phyloP scores from a whole-genome alignment of 352 stramenopile genomes.

The Phytophthora multivora region DNA sequence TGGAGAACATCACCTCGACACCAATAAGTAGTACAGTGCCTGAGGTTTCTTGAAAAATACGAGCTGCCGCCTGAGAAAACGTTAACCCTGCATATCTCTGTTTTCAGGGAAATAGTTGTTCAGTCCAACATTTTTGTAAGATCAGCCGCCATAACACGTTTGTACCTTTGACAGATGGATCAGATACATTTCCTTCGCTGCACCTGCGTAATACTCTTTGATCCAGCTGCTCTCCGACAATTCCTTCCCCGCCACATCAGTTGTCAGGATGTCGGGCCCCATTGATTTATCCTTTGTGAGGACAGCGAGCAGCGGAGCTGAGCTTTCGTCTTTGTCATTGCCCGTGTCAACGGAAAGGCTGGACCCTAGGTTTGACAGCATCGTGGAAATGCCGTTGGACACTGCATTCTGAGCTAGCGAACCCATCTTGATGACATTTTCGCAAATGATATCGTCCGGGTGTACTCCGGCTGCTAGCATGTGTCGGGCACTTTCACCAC shows the following conservation, averaged over 20 bases:
- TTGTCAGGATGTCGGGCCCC: slow-evolving; percentile 24
- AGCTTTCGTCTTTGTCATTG: slow-evolving; percentile 10
- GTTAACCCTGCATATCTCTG: slow-evolving; percentile 73
- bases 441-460: slow-evolving; percentile 83
- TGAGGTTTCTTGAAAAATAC: slow-evolving; percentile 70
- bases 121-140: not conserved
- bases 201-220: slow-evolving; percentile 80
- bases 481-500: slow-evolving; percentile 75
- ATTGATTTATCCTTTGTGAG: slow-evolving; percentile 41
- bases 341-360: slow-evolving; percentile 72
- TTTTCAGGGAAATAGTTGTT: not conserved
- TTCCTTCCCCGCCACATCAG: slow-evolving; percentile 20
- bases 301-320: slow-evolving; percentile 15
- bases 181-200: slow-evolving; percentile 86
- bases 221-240: slow-evolving; percentile 46
- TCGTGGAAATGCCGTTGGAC: slow-evolving; percentile 79
- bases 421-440: slow-evolving; percentile 90
- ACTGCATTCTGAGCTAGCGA: slow-evolving; percentile 79
- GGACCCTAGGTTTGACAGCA: slow-evolving; percentile 84
- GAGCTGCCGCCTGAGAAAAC: slow-evolving; percentile 61
- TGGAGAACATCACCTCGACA: slow-evolving; percentile 74
- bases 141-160: not conserved
- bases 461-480: slow-evolving; percentile 81
- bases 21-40: slow-evolving; percentile 80
- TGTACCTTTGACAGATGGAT: slow-evolving; percentile 75